A percentile compares a stretch with the other conserved stretches of the same genome.
Evolutionary conservation across 2,329 filamentous ascomycete genomes (phyloP).

Genomic region (Colletotrichum simmondsii): DNA sequence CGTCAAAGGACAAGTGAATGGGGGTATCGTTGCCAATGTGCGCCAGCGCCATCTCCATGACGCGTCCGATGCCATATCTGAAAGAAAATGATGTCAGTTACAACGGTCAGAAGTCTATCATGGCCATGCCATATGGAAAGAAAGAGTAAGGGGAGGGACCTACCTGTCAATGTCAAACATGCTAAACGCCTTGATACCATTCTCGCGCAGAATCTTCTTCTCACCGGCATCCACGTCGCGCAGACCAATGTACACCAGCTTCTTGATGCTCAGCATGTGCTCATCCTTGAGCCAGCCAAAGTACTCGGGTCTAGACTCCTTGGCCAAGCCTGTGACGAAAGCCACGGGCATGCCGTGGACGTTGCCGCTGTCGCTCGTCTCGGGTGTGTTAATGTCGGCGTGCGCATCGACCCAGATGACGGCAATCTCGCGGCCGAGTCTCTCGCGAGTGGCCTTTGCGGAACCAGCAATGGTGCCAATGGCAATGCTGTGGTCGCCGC

Average conservation of each 20-base stretch:
- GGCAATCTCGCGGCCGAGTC: slow-evolving; percentile 83
- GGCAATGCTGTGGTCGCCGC: slow-evolving; percentile 95
- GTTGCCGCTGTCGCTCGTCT: slow-evolving; percentile 89
- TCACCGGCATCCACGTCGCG: slow-evolving; percentile 93
- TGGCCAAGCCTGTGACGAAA: slow-evolving; percentile 88
- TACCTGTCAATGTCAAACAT: slow-evolving; percentile 96
- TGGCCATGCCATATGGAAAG: too few relatives aligned
- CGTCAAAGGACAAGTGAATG: slow-evolving; percentile 96
- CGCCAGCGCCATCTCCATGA: slow-evolving; percentile 98
- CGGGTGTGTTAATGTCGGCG: slow-evolving; percentile 96
- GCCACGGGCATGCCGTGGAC: slow-evolving; percentile 98
- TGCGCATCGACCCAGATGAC: slow-evolving; percentile 99
- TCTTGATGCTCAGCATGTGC: slow-evolving; percentile 76
- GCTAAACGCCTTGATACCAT: slow-evolving; percentile 94
- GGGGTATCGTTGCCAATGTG: slow-evolving; percentile 95
- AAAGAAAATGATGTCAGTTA: background rate
- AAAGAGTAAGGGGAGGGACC: background rate
- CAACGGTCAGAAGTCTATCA: too few relatives aligned
- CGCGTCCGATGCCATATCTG: slow-evolving; percentile 87
- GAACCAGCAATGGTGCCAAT: slow-evolving; percentile 93
- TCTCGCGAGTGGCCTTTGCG: slow-evolving; percentile 86
- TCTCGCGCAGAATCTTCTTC: slow-evolving; percentile 89
- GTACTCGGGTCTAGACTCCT: slow-evolving; percentile 78
- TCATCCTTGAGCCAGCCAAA: slow-evolving; percentile 91
- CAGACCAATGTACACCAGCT: slow-evolving; percentile 96